Evolutionary conservation across 768 basidiomycete genomes (phyloP).

Genomic region (Candolleomyces aberdarensis): DNA sequence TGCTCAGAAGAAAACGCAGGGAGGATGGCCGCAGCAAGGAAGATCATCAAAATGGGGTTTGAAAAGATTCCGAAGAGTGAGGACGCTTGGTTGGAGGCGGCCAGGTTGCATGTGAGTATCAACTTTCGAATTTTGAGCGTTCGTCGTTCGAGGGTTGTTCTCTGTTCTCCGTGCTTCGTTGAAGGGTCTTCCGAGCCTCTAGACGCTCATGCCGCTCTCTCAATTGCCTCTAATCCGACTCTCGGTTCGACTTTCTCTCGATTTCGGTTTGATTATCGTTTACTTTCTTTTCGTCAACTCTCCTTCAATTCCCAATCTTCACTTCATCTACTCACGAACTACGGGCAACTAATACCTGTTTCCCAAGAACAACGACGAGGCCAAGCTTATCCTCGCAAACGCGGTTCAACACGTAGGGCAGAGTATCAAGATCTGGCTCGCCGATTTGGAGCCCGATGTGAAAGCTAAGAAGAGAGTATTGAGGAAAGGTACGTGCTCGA

Average conservation of each 20-base stretch:
- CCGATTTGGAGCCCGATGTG: slow-evolving; percentile 81
- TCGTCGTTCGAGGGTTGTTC: too few relatives aligned
- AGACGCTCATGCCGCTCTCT: too few relatives aligned
- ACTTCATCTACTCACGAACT: too few relatives aligned
- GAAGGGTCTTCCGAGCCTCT: too few relatives aligned
- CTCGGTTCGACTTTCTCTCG: too few relatives aligned
- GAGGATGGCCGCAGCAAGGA: slow-evolving; percentile 91
- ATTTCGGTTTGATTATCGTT: too few relatives aligned
- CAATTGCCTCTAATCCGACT: too few relatives aligned
- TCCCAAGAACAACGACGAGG: slow-evolving; percentile 80
- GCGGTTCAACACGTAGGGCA: slow-evolving; percentile 94
- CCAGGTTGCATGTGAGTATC: slow-evolving; percentile 85
- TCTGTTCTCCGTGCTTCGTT: slow-evolving; percentile 21
- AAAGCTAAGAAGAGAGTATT: slow-evolving; percentile 89
- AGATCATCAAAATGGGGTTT: slow-evolving; percentile 90
- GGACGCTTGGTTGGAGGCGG: slow-evolving; percentile 98
- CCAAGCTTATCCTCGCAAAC: slow-evolving; percentile 90
- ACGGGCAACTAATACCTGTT: too few relatives aligned
- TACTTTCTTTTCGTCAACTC: too few relatives aligned
- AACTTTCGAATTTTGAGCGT: slow-evolving; percentile 41
- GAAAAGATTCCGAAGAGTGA: slow-evolving; percentile 96
- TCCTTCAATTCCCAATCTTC: not conserved
- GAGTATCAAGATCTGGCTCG: slow-evolving; percentile 95
- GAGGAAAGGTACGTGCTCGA: slow-evolving; percentile 66
- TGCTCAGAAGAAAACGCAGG: slow-evolving; percentile 95